These are phyloP conservation scores for Pseudotsuga menziesii DNA, from an alignment of 75 land plant genomes.

Conservation along the genomic window DNA sequence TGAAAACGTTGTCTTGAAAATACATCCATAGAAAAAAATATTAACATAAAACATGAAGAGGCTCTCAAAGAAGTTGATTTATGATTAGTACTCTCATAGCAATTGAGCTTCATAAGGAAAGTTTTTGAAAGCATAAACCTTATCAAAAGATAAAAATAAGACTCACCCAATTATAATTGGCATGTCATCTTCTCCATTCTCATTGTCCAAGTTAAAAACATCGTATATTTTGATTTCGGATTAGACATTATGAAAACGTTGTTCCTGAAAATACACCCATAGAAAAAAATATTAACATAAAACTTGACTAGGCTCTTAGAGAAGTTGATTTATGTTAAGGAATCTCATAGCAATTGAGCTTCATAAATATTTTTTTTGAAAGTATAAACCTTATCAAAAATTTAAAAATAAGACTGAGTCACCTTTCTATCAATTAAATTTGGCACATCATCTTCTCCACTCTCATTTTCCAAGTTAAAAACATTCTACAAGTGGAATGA, in stretches of 20 bases:
- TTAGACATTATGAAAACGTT: conserved; percentile 98
- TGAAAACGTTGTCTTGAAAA: conserved; percentile 93
- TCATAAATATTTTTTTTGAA: background rate
- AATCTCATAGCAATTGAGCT: background rate
- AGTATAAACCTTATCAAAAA: background rate
- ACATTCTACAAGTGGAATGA: conserved; percentile 79
- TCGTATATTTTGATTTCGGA: conserved; percentile 86
- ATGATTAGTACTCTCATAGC: background rate
- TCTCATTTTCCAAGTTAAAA: no score
- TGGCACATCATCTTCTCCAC: no score
- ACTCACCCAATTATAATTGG: conserved; percentile 87
- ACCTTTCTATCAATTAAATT: no score
- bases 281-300: conserved; percentile 3
- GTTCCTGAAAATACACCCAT: conserved; percentile 55
- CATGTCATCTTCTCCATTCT: conserved; percentile 75
- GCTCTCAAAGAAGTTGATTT: background rate
- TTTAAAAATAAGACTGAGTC: background rate
- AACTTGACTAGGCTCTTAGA: background rate
- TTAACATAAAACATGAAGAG: background rate
- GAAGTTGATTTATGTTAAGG: background rate
- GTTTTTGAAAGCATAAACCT: background rate
- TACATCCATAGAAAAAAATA: conserved; percentile 1
- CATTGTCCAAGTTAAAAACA: conserved; percentile 81
- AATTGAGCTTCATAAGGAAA: background rate
- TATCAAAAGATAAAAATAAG: background rate